Evolutionary conservation across 2,329 filamentous ascomycete genomes (phyloP).

Genomic region (Neoascochyta sp.): DNA sequence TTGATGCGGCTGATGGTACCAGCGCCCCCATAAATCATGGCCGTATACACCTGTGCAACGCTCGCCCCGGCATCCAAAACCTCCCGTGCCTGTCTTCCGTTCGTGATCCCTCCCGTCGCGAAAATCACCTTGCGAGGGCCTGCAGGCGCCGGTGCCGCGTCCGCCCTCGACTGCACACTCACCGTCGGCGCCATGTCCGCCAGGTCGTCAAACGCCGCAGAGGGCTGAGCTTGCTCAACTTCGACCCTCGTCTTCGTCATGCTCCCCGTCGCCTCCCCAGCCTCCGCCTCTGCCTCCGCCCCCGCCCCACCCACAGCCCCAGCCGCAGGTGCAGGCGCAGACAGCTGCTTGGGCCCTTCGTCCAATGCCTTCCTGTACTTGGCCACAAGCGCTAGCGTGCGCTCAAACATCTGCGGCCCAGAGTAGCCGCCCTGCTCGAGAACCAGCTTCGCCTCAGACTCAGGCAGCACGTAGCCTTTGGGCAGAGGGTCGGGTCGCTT

Average conservation of each 20-base stretch:
- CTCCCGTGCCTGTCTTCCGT: constrained; percentile 75
- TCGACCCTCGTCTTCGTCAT: constrained; percentile 17
- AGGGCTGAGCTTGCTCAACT: constrained; percentile 16
- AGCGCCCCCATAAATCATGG: constrained; percentile 59
- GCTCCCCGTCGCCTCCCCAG: constrained; percentile 5
- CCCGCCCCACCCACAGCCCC: no score
- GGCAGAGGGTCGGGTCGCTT: constrained; percentile 69
- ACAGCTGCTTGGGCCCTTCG: constrained; percentile 37
- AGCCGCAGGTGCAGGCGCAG: constrained; percentile 5
- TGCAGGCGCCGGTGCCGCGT: constrained; percentile 22
- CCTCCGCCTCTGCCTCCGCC: no score
- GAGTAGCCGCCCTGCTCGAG: constrained; percentile 84
- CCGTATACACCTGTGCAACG: constrained; percentile 89
- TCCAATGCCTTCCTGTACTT: constrained; percentile 63
- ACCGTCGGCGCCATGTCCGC: constrained; percentile 26
- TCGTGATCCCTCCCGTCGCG: constrained; percentile 88
- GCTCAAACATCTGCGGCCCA: constrained; percentile 81
- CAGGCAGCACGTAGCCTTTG: constrained; percentile 59
- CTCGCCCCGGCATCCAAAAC: constrained; percentile 85
- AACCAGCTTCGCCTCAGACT: constrained; percentile 64
- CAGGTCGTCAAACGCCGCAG: constrained; percentile 30
- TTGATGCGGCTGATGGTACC: constrained; percentile 58
- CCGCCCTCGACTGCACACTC: constrained; percentile 15
- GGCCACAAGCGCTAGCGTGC: constrained; percentile 72
- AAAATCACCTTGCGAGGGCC: constrained; percentile 73